Conservation (phyloP, 495 filamentous ascomycete genomes). For the Bryoglossum gracile region DNA sequence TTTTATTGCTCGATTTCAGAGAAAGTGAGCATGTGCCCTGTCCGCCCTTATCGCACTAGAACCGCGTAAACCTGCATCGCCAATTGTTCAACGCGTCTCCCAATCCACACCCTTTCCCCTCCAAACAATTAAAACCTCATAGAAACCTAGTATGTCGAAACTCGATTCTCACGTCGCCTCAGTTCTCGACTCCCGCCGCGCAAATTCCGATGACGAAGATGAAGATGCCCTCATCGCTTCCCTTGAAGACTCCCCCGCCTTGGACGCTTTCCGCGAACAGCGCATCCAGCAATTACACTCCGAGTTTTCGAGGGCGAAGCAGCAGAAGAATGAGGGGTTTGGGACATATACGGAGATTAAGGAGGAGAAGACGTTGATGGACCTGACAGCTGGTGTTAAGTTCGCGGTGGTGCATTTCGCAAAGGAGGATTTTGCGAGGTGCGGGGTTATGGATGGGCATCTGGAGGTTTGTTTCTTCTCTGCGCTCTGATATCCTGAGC, state of each 20-base stretch:
- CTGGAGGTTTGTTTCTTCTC: conserved; percentile 29
- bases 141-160: conserved; percentile 21
- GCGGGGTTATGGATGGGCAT: conserved; percentile 60
- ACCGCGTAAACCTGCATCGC: neutral
- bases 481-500: neutral
- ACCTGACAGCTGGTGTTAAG: conserved; percentile 57
- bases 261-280: conserved; percentile 60
- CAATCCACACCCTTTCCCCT: neutral
- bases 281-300: conserved; percentile 65
- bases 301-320: conserved; percentile 39
- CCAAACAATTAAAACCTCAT: neutral
- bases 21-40: too few species aligned
- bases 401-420: conserved; percentile 68
- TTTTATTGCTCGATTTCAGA: too few species aligned
- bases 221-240: conserved; percentile 66
- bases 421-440: conserved; percentile 67
- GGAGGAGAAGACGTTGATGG: conserved; percentile 59
- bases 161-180: conserved; percentile 42
- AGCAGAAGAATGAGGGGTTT: conserved; percentile 32
- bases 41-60: too few species aligned
- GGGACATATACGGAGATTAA: conserved; percentile 50
- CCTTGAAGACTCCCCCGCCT: conserved; percentile 54
- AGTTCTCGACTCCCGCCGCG: conserved; percentile 33
- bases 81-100: conserved; percentile 3
- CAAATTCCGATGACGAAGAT: conserved; percentile 41